These are phyloP conservation scores for Hypoxylon rickii DNA, from an alignment of 495 filamentous ascomycete species.

Conservation along the genomic window DNA sequence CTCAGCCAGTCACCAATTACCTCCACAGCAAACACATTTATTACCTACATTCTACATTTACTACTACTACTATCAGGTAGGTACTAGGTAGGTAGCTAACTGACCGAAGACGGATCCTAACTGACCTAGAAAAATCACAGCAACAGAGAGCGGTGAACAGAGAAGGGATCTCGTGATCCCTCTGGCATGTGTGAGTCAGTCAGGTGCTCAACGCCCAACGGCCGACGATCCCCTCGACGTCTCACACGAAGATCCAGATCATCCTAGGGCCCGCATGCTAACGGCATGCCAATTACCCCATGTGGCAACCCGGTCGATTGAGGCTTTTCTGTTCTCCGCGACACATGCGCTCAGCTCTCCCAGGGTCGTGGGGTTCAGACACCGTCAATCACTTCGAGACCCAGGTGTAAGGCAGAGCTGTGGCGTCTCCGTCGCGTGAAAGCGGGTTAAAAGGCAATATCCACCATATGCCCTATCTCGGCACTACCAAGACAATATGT, in stretches of 20 bases:
- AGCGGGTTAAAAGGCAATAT: constrained; percentile 10
- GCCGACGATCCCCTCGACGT: constrained; percentile 22
- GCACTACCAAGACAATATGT: too few relatives aligned
- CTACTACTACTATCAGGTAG: too few relatives aligned
- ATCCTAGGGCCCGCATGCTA: neutral
- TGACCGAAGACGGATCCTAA: too few relatives aligned
- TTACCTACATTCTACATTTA: too few relatives aligned
- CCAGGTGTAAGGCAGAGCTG: constrained; percentile 3
- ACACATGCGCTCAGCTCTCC: neutral
- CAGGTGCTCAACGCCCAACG: constrained; percentile 27
- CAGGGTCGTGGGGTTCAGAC: too few relatives aligned
- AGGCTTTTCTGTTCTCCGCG: constrained; percentile 8
- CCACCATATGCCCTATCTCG: constrained; percentile 1
- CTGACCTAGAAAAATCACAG: neutral
- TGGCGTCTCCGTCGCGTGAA: constrained; percentile 27
- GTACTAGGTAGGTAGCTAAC: too few relatives aligned
- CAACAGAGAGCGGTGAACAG: constrained; percentile 27
- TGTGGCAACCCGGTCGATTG: constrained; percentile 23
- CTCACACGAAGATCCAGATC: constrained; percentile 17
- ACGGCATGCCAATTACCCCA: constrained; percentile 15
- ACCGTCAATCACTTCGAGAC: constrained; percentile 11
- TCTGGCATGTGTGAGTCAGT: constrained; percentile 4
- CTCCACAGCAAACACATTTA: too few relatives aligned
- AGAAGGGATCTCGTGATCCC: constrained; percentile 27
- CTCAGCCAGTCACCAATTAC: too few relatives aligned